These are phyloP conservation scores for Aspergillus sp. DNA, from an alignment of 2,329 filamentous ascomycete species.

Conservation along the genomic window DNA sequence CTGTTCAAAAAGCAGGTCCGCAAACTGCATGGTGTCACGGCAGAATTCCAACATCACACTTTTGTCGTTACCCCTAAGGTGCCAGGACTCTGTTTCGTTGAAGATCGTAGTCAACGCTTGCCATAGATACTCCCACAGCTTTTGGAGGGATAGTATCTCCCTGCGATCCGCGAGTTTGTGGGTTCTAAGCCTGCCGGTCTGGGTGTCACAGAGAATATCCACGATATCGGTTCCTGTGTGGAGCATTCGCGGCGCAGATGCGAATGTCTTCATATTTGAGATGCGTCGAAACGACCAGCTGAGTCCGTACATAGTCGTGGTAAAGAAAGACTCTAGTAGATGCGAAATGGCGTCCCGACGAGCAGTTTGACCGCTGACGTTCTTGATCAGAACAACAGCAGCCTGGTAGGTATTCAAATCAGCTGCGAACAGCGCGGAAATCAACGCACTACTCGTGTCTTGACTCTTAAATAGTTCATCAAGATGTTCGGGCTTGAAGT, in stretches of 20 bases:
- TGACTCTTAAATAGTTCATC: slow-evolving; percentile 60
- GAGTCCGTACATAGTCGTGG: slow-evolving; percentile 49
- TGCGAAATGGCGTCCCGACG: slow-evolving; percentile 54
- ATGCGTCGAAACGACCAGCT: slow-evolving; percentile 50
- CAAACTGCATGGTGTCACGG: slow-evolving; percentile 89
- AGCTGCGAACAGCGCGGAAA: slow-evolving; percentile 73
- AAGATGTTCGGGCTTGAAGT: slow-evolving; percentile 64
- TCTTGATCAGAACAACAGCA: slow-evolving; percentile 73
- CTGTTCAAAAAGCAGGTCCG: slow-evolving; percentile 73
- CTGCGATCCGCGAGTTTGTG: slow-evolving; percentile 47
- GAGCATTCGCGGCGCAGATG: slow-evolving; percentile 52
- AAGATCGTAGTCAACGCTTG: slow-evolving; percentile 72
- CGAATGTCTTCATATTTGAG: slow-evolving; percentile 50
- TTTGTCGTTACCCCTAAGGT: slow-evolving; percentile 59
- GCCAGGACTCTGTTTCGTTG: slow-evolving; percentile 75
- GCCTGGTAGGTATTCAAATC: slow-evolving; percentile 71
- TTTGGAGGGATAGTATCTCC: slow-evolving; percentile 59
- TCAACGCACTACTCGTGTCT: slow-evolving; percentile 62
- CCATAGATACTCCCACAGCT: slow-evolving; percentile 84
- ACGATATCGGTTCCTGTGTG: slow-evolving; percentile 55
- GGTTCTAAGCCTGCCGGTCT: slow-evolving; percentile 54
- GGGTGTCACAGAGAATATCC: slow-evolving; percentile 56
- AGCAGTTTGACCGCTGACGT: slow-evolving; percentile 62
- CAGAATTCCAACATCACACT: slow-evolving; percentile 82
- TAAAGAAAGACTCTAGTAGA: slow-evolving; percentile 50